Conservation (phyloP, 129 eudicot species). For the Helianthus tuberosus region DNA sequence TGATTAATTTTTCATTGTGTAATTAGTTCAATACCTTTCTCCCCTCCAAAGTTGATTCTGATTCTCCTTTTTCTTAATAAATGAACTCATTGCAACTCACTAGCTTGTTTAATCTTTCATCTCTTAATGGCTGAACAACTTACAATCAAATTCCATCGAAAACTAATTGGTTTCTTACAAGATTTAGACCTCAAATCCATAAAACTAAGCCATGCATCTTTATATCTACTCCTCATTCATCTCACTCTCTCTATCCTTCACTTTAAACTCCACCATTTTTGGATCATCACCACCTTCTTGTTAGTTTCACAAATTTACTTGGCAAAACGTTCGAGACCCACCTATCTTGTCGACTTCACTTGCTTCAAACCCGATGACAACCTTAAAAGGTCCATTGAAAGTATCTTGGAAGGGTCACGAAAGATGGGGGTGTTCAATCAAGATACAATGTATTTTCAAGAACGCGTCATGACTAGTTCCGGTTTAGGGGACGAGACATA, state of each 20-base stretch:
- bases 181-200: slow-evolving; percentile 15
- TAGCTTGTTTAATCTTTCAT: not conserved
- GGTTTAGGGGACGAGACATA: slow-evolving; percentile 16
- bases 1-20: not conserved
- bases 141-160: slow-evolving; percentile 15
- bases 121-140: not conserved
- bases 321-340: not conserved
- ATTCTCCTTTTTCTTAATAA: not conserved
- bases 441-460: slow-evolving; percentile 19
- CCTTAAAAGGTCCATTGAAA: slow-evolving; percentile 6
- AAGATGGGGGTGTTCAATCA: not conserved
- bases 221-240: slow-evolving; percentile 12
- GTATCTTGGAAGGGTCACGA: not conserved
- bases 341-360: slow-evolving; percentile 23
- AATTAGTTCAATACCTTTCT: not conserved
- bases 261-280: not conserved
- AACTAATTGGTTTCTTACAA: slow-evolving; percentile 5
- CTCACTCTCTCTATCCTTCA: not conserved
- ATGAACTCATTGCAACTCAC: not conserved
- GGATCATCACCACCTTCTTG: not conserved
- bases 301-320: not conserved
- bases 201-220: slow-evolving; percentile 6
- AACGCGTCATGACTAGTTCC: not conserved
- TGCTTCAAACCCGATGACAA: slow-evolving; percentile 18
- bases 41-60: slow-evolving; percentile 12